Evolutionary conservation across 192 early-diverging fungal genomes (phyloP), one percentile per base, ranked within the genome.

Genomic region (Ambispora gerdemannii): DNA sequence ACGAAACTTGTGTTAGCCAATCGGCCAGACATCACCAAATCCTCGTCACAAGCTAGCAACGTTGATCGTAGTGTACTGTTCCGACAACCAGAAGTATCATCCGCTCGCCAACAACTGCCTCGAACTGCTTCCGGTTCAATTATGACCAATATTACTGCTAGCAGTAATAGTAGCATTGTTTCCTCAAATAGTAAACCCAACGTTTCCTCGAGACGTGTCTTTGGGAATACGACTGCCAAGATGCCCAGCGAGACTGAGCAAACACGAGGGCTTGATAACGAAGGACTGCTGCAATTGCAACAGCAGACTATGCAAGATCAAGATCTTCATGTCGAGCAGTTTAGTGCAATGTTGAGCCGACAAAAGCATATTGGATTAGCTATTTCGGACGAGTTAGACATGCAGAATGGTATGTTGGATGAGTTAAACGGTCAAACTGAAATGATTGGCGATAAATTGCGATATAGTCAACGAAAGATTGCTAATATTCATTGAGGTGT

Each of bases 351-450:
- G 27, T 70, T 98, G 63, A 78, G 81, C 49, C 82, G 95, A 50
- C 96, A 98, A 74, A 86, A 87, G 69, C 86, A 95, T 70, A 85
- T 98, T 77, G 94, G 95, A 17, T 53, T 87, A 60, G 85, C 90
- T 17, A 97, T 98, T 63, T 88, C 90, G 22, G 75, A 94, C 20
- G 96, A 98, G 77, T 80, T 98, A 33, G 95, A 97, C 58, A 76
- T 87, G 71, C 96, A 98, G 72, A 98, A 92, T 80, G 85, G 90
- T 72, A 55, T 97, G 70, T 74, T 98, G 71, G 87, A 87, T 31
- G 93, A 97, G 63, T 72, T 98, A 8, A 92, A 92, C 68, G 80
- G 86, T 50, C 84, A 89, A 67, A 83, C 96, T n/a, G 91, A 89
- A 33, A 74, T 88, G 60, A 93, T 91, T 3, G 80, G 84, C 20